These are phyloP conservation scores for Actinidia polygama DNA, from an alignment of 179 eudicot species.

Conservation along the genomic window DNA sequence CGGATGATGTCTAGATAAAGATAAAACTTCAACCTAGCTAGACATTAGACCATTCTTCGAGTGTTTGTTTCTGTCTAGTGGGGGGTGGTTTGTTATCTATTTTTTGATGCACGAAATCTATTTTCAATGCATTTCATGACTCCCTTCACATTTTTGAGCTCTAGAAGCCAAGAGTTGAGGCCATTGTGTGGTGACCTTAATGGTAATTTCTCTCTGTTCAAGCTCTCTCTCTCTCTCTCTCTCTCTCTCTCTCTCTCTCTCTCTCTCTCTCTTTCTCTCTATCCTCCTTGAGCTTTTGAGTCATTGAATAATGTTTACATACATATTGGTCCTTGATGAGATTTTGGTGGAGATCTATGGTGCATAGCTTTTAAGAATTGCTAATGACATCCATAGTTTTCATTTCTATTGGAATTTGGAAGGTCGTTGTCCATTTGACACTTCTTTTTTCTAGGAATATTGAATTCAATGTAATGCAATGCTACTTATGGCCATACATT, in stretches of 20 bases:
- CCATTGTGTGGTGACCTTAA: background rate
- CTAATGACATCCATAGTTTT: background rate
- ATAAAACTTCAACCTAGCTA: too few relatives aligned
- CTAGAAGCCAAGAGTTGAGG: background rate
- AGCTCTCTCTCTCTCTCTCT: too few relatives aligned
- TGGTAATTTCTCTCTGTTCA: background rate
- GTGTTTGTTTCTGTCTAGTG: background rate
- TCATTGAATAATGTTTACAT: too few relatives aligned
- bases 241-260: too few relatives aligned
- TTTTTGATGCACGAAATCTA: background rate
- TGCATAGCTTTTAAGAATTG: slow-evolving; percentile 5
- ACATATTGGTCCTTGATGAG: background rate
- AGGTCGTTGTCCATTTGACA: slow-evolving; percentile 19
- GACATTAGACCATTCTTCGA: too few relatives aligned
- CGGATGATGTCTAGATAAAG: too few relatives aligned
- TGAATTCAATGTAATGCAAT: slow-evolving; percentile 15
- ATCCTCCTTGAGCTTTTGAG: background rate
- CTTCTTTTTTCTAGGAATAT: slow-evolving; percentile 20
- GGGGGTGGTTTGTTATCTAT: background rate
- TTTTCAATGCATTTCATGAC: background rate
- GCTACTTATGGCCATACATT: slow-evolving; percentile 24
- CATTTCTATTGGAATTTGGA: slow-evolving; percentile 14
- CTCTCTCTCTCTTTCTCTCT: too few relatives aligned
- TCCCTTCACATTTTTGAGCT: background rate
- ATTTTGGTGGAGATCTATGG: slow-evolving; percentile 8